Percentiles rank a stretch among this genome's conserved stretches.
Evolutionary conservation across 1,139 yeast species (phyloP).

Genomic region (Nakaseomyces delphensis): DNA sequence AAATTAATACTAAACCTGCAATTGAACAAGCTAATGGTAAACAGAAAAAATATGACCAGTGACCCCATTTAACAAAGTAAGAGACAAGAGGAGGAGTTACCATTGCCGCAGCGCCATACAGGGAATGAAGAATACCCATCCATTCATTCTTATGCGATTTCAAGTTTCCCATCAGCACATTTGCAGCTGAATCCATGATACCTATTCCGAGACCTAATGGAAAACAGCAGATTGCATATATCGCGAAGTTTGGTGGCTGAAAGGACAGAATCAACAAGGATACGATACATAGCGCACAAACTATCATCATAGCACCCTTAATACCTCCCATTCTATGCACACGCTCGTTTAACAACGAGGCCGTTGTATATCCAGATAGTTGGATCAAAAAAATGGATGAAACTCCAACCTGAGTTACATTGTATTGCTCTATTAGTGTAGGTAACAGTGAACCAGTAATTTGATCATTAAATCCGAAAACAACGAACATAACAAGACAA

Average conservation of each 20-base stretch:
- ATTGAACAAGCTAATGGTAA: constrained; percentile 22
- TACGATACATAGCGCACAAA: constrained; percentile 17
- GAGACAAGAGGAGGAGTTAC: constrained; percentile 55
- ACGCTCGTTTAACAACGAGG: constrained; percentile 27
- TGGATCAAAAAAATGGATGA: constrained; percentile 27
- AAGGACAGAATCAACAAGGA: constrained; percentile 17
- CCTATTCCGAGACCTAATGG: constrained; percentile 55
- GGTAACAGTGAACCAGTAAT: constrained; percentile 30
- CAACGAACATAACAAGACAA: constrained; percentile 24
- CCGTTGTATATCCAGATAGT: constrained; percentile 24
- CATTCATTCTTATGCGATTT: constrained; percentile 49
- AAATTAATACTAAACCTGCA: constrained; percentile 17
- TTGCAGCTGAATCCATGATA: constrained; percentile 49
- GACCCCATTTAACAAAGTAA: constrained; percentile 32
- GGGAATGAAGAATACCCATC: constrained; percentile 58
- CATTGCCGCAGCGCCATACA: constrained; percentile 62
- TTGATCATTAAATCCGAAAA: constrained; percentile 31
- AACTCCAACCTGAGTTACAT: constrained; percentile 21
- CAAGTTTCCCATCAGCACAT: constrained; percentile 50
- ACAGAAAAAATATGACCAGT: constrained; percentile 28
- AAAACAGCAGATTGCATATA: constrained; percentile 34
- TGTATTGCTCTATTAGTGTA: constrained; percentile 22
- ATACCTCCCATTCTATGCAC: constrained; percentile 24
- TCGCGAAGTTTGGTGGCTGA: constrained; percentile 27
- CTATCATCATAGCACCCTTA: constrained; percentile 24